Evolutionary conservation across 2,329 filamentous ascomycete species (phyloP).

Genomic region (Calcarisporium arbuscula): DNA sequence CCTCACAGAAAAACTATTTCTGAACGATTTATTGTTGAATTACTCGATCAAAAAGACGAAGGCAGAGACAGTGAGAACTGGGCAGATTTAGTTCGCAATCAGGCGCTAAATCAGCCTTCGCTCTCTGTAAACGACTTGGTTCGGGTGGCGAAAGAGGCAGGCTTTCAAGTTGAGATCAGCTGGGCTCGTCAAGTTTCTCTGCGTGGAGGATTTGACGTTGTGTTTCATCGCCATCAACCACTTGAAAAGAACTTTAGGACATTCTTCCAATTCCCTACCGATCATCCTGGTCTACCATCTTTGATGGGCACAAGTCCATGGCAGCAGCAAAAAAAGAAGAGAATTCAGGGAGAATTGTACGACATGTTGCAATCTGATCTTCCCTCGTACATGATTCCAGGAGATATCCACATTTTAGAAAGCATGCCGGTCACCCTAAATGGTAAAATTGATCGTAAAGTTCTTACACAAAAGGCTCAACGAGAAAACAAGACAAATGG

Average conservation of each 20-base stretch:
- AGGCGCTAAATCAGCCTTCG: slow-evolving; percentile 3
- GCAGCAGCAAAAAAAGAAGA: slow-evolving; percentile 1
- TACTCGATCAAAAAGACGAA: slow-evolving; percentile 6
- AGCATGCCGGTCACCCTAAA: background rate
- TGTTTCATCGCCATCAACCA: slow-evolving; percentile 16
- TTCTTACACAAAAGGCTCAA: background rate
- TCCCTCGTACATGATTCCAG: background rate
- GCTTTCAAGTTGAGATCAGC: slow-evolving; percentile 37
- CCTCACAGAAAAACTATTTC: slow-evolving; percentile 21
- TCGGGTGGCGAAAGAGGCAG: slow-evolving; percentile 20
- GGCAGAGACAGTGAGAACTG: slow-evolving; percentile 3
- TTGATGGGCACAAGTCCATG: slow-evolving; percentile 7
- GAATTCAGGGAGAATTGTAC: slow-evolving; percentile 2
- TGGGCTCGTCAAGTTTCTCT: slow-evolving; percentile 30
- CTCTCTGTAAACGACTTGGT: slow-evolving; percentile 13
- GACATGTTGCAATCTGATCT: slow-evolving; percentile 6
- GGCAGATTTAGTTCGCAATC: slow-evolving; percentile 3
- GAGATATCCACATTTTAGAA: background rate
- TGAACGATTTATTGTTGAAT: slow-evolving; percentile 14
- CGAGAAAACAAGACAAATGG: background rate
- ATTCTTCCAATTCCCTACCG: slow-evolving; percentile 10
- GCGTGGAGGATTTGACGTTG: slow-evolving; percentile 10
- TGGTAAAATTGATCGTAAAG: background rate
- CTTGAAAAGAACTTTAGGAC: background rate
- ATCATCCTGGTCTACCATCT: slow-evolving; percentile 2